Percentiles rank a stretch among this genome's conserved stretches.
Conservation (phyloP, 495 filamentous ascomycete species). For the Hypoxylon subgilvum region DNA sequence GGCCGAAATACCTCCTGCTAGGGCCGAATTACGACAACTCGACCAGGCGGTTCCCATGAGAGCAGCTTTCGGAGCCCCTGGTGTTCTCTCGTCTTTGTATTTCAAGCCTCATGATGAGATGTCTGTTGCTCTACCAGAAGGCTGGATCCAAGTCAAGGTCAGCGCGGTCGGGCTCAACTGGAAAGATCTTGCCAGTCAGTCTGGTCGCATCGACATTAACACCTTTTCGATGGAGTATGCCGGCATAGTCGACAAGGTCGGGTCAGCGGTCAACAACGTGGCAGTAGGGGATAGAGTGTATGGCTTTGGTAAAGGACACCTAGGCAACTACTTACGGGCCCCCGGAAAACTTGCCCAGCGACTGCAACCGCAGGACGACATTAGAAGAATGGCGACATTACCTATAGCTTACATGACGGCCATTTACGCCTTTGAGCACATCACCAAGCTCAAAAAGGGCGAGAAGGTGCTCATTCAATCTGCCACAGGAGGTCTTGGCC, state of each 20-base stretch:
- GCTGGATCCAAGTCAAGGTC: constrained; percentile 46
- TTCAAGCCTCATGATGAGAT: constrained; percentile 26
- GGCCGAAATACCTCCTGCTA: no score
- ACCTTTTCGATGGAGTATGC: constrained; percentile 47
- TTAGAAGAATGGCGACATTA: constrained; percentile 49
- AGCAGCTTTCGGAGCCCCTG: constrained; percentile 21
- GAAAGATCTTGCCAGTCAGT: constrained; percentile 33
- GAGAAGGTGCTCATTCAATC: constrained; percentile 65
- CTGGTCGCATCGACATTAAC: constrained; percentile 27
- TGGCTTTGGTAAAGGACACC: constrained; percentile 41
- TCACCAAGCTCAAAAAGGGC: constrained; percentile 39
- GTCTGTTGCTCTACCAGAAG: constrained; percentile 6
- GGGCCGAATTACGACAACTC: no score
- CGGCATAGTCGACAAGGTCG: constrained; percentile 35
- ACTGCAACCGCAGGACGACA: constrained; percentile 46
- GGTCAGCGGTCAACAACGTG: constrained; percentile 11
- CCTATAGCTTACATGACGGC: constrained; percentile 56
- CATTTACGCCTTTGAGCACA: constrained; percentile 47
- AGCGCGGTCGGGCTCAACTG: constrained; percentile 46
- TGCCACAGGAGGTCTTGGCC: constrained; percentile 61
- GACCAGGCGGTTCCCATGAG: constrained; percentile 9
- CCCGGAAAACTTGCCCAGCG: constrained; percentile 21
- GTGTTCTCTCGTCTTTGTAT: constrained; percentile 32
- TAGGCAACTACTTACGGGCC: constrained; percentile 31
- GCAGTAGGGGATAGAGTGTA: constrained; percentile 41